Percentiles rank a stretch among this genome's conserved stretches.
phyloP scores from a whole-genome alignment of 2,329 filamentous ascomycete species.

The Boeremia lycopersici region DNA sequence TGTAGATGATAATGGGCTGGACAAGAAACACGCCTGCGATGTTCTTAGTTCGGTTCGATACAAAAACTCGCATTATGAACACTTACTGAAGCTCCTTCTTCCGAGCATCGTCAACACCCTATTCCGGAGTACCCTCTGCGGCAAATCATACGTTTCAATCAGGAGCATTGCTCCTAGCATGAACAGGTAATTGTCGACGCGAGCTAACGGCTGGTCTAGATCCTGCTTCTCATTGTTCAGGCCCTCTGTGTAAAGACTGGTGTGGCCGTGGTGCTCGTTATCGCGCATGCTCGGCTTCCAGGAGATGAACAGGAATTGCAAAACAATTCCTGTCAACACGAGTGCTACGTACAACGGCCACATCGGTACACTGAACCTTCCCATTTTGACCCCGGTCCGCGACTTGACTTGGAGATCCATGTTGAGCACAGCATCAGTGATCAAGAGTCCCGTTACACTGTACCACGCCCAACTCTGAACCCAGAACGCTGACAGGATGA shows the following conservation, averaged over 20 bases:
- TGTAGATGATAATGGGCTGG: conserved; percentile 51
- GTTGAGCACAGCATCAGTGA: conserved; percentile 52
- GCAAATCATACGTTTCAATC: conserved; percentile 47
- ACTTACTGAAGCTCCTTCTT: conserved; percentile 53
- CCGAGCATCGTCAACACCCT: conserved; percentile 48
- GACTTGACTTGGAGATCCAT: conserved; percentile 47
- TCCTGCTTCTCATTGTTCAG: conserved; percentile 46
- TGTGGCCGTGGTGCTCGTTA: conserved; percentile 50
- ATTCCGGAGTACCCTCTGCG: conserved; percentile 47
- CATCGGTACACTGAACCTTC: conserved; percentile 19
- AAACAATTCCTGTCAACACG: conserved; percentile 44
- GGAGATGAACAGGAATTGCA: conserved; percentile 54
- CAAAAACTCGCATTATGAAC: too few relatives aligned
- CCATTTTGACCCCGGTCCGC: conserved; percentile 21
- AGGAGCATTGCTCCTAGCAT: conserved; percentile 51
- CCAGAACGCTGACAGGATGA: conserved; percentile 55
- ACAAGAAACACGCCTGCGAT: conserved; percentile 50
- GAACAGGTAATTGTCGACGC: conserved; percentile 53
- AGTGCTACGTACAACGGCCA: conserved; percentile 44
- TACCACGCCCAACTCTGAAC: conserved; percentile 57
- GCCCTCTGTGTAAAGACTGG: conserved; percentile 49
- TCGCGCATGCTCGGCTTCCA: conserved; percentile 45
- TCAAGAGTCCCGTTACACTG: conserved; percentile 56
- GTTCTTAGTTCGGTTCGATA: conserved; percentile 15
- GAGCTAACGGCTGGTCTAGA: conserved; percentile 43